Evolutionary conservation across 306 rosid species (phyloP).

Genomic region (Sicyos baderoa): DNA sequence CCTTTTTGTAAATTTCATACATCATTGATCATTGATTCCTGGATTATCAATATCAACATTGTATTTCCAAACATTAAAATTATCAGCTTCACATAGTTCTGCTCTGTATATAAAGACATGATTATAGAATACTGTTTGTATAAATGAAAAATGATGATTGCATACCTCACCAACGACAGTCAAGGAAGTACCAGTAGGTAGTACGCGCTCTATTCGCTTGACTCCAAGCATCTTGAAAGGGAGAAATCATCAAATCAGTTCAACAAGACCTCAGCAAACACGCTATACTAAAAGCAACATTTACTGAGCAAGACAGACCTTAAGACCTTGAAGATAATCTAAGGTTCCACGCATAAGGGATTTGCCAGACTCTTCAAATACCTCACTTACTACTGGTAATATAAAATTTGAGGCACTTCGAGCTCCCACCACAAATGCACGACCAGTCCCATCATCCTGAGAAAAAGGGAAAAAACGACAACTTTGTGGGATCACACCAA

Average conservation of each 20-base stretch:
- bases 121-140: background rate
- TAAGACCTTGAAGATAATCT: slow-evolving; percentile 97
- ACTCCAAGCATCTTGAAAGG: slow-evolving; percentile 86
- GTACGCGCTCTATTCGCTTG: slow-evolving; percentile 83
- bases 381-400: slow-evolving; percentile 81
- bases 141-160: slow-evolving; percentile 2
- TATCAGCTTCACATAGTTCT: slow-evolving; percentile 4
- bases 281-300: slow-evolving; percentile 14
- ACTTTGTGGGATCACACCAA: background rate
- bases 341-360: slow-evolving; percentile 94
- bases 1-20: too few species aligned
- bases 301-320: slow-evolving; percentile 38
- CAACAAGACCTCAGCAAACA: background rate
- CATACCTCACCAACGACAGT: slow-evolving; percentile 98
- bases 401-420: slow-evolving; percentile 76
- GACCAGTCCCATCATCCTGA: slow-evolving; percentile 85
- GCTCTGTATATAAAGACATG: background rate
- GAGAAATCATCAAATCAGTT: slow-evolving; percentile 9
- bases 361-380: slow-evolving; percentile 91
- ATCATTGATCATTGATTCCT: too few species aligned
- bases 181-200: slow-evolving; percentile 90
- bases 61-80: background rate
- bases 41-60: too few species aligned
- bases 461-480: background rate
- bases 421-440: slow-evolving; percentile 82